Evolutionary conservation across 192 early-diverging fungal genomes (phyloP).

Genomic region (Glomus cerebriforme): DNA sequence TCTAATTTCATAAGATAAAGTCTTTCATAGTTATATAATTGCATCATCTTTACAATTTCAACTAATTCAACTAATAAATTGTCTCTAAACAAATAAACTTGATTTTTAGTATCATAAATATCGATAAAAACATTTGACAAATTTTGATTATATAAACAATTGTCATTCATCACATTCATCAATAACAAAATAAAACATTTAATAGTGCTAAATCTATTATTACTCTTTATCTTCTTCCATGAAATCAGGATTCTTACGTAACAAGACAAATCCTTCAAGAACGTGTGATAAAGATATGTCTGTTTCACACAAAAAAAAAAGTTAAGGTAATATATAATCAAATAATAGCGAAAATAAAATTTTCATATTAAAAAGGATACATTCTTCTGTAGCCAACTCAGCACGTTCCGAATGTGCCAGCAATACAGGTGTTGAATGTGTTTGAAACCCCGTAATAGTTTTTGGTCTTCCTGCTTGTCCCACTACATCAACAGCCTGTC

Average conservation of each 20-base stretch:
- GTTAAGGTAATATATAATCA: background rate
- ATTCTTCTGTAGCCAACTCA: conserved; percentile 98
- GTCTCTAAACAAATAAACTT: too few relatives aligned
- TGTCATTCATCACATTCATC: too few relatives aligned
- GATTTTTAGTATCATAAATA: too few relatives aligned
- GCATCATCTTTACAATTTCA: too few relatives aligned
- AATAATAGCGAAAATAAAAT: conserved; percentile 5
- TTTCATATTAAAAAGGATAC: conserved; percentile 33
- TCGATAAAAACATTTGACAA: too few relatives aligned
- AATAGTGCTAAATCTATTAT: background rate
- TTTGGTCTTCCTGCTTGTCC: conserved; percentile 98
- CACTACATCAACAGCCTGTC: conserved; percentile 99
- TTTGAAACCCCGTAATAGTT: conserved; percentile 99
- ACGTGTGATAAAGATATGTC: conserved; percentile 78
- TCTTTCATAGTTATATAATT: too few relatives aligned
- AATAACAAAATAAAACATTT: background rate
- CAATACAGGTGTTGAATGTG: conserved; percentile 96
- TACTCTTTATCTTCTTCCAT: conserved; percentile 68
- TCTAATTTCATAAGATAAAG: too few relatives aligned
- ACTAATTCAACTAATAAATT: too few relatives aligned
- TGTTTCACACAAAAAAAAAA: conserved; percentile 18
- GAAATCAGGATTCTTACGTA: conserved; percentile 92
- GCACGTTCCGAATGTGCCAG: conserved; percentile 95
- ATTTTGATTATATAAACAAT: too few relatives aligned
- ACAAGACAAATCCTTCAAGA: conserved; percentile 95